Percentiles rank a stretch among this genome's conserved stretches.
Conservation (phyloP, 805 yeast genomes). For the Zygotorulaspora chibaensis region DNA sequence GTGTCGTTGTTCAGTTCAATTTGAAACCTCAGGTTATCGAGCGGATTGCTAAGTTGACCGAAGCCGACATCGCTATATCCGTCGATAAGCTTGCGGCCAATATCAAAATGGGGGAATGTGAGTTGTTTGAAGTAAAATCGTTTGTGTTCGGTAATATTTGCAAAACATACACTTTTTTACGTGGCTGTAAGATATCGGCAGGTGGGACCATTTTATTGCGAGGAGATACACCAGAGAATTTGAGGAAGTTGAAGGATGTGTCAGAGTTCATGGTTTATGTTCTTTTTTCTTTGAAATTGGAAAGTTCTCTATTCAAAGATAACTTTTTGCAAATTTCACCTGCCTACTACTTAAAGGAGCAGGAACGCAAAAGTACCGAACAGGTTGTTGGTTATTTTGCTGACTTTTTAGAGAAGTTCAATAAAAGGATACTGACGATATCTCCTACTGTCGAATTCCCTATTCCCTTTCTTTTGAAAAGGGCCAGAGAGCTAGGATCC, state of each 20-base stretch:
- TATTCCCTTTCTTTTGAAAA: slow-evolving; percentile 57
- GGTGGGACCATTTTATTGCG: slow-evolving; percentile 88
- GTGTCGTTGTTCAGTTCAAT: slow-evolving; percentile 75
- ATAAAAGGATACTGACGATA: slow-evolving; percentile 60
- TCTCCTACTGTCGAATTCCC: slow-evolving; percentile 82
- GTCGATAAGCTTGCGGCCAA: slow-evolving; percentile 76
- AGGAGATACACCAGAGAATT: slow-evolving; percentile 61
- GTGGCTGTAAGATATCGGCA: slow-evolving; percentile 65
- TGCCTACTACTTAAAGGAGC: slow-evolving; percentile 32
- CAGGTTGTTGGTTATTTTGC: slow-evolving; percentile 33
- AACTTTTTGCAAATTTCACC: slow-evolving; percentile 53
- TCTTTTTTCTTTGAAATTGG: slow-evolving; percentile 73
- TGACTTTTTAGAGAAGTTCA: slow-evolving; percentile 39
- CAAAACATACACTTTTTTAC: slow-evolving; percentile 72
- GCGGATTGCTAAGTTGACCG: slow-evolving; percentile 70
- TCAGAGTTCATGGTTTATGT: slow-evolving; percentile 77
- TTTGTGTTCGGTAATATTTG: slow-evolving; percentile 52
- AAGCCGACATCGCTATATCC: slow-evolving; percentile 80
- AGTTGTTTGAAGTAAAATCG: slow-evolving; percentile 62
- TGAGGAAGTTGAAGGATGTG: slow-evolving; percentile 69
- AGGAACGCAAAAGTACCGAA: slow-evolving; percentile 16
- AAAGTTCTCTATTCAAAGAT: slow-evolving; percentile 67
- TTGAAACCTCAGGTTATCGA: slow-evolving; percentile 79
- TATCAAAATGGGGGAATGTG: slow-evolving; percentile 73
- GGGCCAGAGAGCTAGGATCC: slow-evolving; percentile 51